Conservation (phyloP, 2,329 filamentous ascomycete genomes). For the Alternaria arbusti region DNA sequence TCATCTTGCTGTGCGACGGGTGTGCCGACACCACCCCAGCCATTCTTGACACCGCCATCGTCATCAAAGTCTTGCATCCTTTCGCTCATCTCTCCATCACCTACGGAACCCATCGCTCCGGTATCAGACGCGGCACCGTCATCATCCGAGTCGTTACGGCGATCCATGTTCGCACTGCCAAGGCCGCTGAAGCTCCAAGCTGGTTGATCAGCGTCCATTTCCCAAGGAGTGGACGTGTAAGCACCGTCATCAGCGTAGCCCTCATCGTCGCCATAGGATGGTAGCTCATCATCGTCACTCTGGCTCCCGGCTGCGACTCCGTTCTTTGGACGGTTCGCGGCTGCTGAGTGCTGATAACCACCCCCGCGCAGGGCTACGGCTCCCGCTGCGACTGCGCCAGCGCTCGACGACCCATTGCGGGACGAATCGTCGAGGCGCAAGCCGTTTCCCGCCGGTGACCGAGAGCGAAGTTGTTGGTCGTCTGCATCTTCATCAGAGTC, state of each 20-base stretch:
- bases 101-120: slow-evolving; percentile 3
- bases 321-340: slow-evolving; percentile 41
- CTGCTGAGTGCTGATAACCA: slow-evolving; percentile 44
- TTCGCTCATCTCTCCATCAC: slow-evolving; percentile 2
- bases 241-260: slow-evolving; percentile 14
- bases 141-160: slow-evolving; percentile 14
- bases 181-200: slow-evolving; percentile 32
- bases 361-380: slow-evolving; percentile 47
- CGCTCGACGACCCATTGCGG: slow-evolving; percentile 90
- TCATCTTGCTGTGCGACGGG: slow-evolving; percentile 9
- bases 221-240: slow-evolving; percentile 7
- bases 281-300: slow-evolving; percentile 30
- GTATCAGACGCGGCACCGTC: slow-evolving; percentile 8
- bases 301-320: slow-evolving; percentile 44
- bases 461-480: slow-evolving; percentile 39
- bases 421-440: slow-evolving; percentile 86
- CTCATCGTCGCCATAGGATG: slow-evolving; percentile 33
- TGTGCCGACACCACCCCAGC: slow-evolving; percentile 4
- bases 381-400: slow-evolving; percentile 78
- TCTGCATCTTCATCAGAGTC: slow-evolving; percentile 55
- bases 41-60: slow-evolving; percentile 1
- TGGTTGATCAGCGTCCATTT: slow-evolving; percentile 13
- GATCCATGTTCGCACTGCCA: slow-evolving; percentile 4
- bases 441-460: slow-evolving; percentile 76
- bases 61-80: slow-evolving; percentile 13